Base-by-base conservation (phyloP, 176 grass and related monocot species). In the Alloteropsis semialata region DNA sequence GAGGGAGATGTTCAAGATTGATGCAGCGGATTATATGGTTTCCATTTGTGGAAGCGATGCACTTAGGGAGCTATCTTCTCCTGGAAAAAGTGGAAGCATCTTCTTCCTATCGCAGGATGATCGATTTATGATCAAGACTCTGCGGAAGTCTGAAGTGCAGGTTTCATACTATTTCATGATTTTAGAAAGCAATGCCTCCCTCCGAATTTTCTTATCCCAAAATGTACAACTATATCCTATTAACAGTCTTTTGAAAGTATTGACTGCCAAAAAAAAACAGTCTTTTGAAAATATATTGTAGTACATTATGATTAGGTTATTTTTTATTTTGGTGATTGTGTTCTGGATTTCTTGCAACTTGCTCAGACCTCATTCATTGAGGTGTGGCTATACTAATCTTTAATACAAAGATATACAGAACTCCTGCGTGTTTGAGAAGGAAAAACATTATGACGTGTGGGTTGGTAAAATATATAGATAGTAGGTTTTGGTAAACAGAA, bases 31-130 rank as follows among this genome's bases (percentile, higher is more conserved):
- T 81, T 99, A 99, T 82, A 99, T 99, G 93, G 88, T 99, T 24
- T 99, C 96, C 36, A 93, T 99, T 46, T 99, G 93, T 59, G 96
- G 96, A 77, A 91, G 82, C 88, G 84, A 85, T 61, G 93, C 93
- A 69, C 92, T 99, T 63, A 90, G 93, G 67, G 96, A 93, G 64
- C 87, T 99, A 70, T 99, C 96, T 78, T 99, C 96, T 74, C 96
- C 96, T 24, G 93, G 96, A 67, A 99, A 99, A 79, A 99, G 96
- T 83, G 96, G 96, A 22, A 99, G 96, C 80, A 89, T 99, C 37
- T 99, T 99, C 80, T 99, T 95, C 65, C 91, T 99, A 51, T 99
- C 96, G 69, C 96, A 99, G 76, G 96, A 99, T 82, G 96, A 98
- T 72, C 79, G 93, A 34, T 99, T 99, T 78, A 95, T 99, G 93